phyloP scores from a whole-genome alignment of 2,329 filamentous ascomycete species.

The Microdochium trichocladiopsis region DNA sequence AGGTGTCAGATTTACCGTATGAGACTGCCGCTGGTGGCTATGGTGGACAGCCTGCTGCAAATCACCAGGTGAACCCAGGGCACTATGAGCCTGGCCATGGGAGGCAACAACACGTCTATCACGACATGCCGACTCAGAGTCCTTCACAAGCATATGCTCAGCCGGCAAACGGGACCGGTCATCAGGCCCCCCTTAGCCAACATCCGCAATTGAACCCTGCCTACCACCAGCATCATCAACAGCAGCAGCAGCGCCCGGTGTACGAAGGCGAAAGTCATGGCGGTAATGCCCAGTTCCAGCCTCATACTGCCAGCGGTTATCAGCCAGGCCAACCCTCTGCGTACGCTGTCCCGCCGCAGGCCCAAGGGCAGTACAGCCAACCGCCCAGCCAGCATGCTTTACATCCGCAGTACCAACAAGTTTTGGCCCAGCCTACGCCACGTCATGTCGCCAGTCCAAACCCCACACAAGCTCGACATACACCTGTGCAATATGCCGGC shows the following conservation, averaged over 20 bases:
- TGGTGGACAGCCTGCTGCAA: not conserved
- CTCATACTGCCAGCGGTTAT: not conserved
- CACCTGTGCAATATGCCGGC: not conserved
- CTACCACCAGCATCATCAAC: constrained; percentile 1
- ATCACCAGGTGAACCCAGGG: not conserved
- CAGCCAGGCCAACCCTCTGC: not conserved
- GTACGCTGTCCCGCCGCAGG: not conserved
- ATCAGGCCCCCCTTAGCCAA: not conserved
- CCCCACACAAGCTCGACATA: not conserved
- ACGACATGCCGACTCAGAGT: not conserved
- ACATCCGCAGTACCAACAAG: not conserved
- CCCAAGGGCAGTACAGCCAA: not conserved
- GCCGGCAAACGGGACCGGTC: not conserved
- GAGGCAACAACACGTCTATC: not conserved
- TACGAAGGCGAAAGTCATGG: constrained; percentile 4
- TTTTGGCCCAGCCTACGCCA: not conserved
- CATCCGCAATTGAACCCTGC: not conserved
- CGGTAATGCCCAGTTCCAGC: not conserved
- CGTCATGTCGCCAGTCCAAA: not conserved
- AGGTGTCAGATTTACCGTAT: not conserved
- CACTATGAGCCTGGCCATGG: not conserved
- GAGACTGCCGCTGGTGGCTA: not conserved
- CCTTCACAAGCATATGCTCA: not conserved
- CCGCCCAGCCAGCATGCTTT: not conserved
- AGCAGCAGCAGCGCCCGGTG: constrained; percentile 4